Conservation (phyloP, 805 yeast species). For the Yamadazyma sp. region DNA sequence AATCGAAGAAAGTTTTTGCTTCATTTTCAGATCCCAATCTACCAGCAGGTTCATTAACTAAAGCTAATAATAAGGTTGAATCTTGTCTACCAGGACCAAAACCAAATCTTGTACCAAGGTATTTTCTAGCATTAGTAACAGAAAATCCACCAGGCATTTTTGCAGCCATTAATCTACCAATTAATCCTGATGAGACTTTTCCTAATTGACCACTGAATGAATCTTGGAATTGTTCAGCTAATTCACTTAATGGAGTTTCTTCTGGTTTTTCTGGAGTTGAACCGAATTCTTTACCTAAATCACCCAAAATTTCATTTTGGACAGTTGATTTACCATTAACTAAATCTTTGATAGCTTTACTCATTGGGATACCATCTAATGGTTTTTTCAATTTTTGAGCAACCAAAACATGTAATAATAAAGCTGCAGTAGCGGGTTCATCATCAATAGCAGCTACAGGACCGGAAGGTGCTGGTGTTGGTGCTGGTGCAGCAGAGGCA, state of each 20-base stretch:
- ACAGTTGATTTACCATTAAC: constrained; percentile 99
- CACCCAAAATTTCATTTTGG: constrained; percentile 98
- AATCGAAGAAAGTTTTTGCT: constrained; percentile 86
- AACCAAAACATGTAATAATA: constrained; percentile 82
- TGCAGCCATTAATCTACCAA: constrained; percentile 89
- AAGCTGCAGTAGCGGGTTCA: constrained; percentile 81
- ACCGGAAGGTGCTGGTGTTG: constrained; percentile 70
- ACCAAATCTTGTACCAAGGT: constrained; percentile 90
- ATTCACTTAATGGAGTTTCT: constrained; percentile 92
- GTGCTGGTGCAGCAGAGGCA: constrained; percentile 51
- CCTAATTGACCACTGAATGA: constrained; percentile 86
- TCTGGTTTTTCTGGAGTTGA: constrained; percentile 98
- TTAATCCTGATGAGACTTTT: constrained; percentile 84
- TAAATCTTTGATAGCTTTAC: constrained; percentile 93
- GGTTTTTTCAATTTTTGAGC: constrained; percentile 95
- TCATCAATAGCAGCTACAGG: constrained; percentile 85
- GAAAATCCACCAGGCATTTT: constrained; percentile 99
- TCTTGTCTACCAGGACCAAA: constrained; percentile 94
- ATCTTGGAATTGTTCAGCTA: constrained; percentile 94
- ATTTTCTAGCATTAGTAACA: constrained; percentile 85
- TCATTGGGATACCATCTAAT: constrained; percentile 77
- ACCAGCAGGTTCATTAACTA: constrained; percentile 85
- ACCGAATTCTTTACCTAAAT: constrained; percentile 97
- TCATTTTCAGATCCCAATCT: constrained; percentile 86
- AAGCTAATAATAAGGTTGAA: constrained; percentile 74